Evolutionary conservation across 1,284 basidiomycete species (phyloP).

Genomic region (Xerocomus amazonicus): DNA sequence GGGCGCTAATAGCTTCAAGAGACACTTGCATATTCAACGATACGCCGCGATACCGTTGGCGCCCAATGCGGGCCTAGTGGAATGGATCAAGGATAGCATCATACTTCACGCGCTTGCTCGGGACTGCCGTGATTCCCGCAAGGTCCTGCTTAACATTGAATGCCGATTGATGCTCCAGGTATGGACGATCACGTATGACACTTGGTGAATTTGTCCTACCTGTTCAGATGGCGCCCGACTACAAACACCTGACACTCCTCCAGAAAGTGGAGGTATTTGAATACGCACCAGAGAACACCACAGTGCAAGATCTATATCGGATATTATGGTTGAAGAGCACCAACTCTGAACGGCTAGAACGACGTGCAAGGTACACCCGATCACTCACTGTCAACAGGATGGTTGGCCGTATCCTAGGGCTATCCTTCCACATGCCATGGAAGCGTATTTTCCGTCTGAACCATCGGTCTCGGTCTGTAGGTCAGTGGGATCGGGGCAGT

Average conservation of each 20-base stretch:
- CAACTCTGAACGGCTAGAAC: conserved; percentile 96
- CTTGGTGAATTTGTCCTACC: conserved; percentile 3
- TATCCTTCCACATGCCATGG: conserved; percentile 99
- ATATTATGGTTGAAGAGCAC: conserved; percentile 95
- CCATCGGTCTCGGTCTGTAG: conserved; percentile 37
- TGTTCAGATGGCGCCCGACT: conserved; percentile 95
- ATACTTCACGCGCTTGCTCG: conserved; percentile 98
- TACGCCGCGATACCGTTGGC: conserved; percentile 95
- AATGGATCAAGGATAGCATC: conserved; percentile 96
- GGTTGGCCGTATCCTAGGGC: conserved; percentile 95
- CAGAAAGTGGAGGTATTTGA: conserved; percentile 99
- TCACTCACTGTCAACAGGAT: conserved; percentile 95
- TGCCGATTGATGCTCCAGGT: conserved; percentile 97
- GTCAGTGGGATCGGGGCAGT: conserved; percentile 95
- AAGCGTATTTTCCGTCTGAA: conserved; percentile 51
- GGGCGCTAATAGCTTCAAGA: conserved; percentile 94
- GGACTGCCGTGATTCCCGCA: conserved; percentile 91
- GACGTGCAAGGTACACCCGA: conserved; percentile 94
- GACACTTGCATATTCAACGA: conserved; percentile 91
- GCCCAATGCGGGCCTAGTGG: conserved; percentile 92
- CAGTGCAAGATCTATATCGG: conserved; percentile 97
- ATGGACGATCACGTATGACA: conserved; percentile 18
- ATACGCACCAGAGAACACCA: conserved; percentile 98
- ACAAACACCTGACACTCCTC: conserved; percentile 90
- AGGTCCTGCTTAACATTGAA: conserved; percentile 97